Evolutionary conservation across 1,284 basidiomycete genomes (phyloP).

Genomic region (Ganoderma multipileum): DNA sequence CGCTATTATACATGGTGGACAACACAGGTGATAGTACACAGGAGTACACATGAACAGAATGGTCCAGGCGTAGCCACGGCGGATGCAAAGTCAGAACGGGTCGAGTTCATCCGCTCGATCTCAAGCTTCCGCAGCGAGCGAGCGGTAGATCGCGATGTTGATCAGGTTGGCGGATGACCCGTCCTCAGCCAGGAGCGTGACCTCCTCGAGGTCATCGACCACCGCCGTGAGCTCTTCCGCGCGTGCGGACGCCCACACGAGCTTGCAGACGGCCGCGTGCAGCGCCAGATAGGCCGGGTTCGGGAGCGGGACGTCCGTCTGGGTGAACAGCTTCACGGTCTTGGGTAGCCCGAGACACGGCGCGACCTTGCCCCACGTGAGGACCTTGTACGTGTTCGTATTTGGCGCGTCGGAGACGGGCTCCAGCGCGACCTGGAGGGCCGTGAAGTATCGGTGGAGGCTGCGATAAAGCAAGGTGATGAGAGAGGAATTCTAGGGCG

Average conservation of each 20-base stretch:
- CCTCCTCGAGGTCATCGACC: slow-evolving; percentile 27
- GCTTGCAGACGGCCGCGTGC: slow-evolving; percentile 26
- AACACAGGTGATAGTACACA: neutral
- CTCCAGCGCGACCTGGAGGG: slow-evolving; percentile 27
- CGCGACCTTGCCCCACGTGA: slow-evolving; percentile 30
- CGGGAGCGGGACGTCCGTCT: slow-evolving; percentile 17
- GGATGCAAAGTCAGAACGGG: neutral
- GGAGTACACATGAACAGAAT: neutral
- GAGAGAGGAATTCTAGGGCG: neutral
- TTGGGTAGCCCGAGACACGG: slow-evolving; percentile 29
- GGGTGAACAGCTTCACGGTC: slow-evolving; percentile 23
- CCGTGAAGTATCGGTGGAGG: slow-evolving; percentile 29
- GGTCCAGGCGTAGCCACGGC: neutral
- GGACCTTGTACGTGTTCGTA: slow-evolving; percentile 21
- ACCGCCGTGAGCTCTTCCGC: slow-evolving; percentile 29
- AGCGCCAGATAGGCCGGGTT: slow-evolving; percentile 28
- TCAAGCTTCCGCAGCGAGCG: slow-evolving; percentile 10
- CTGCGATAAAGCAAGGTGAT: slow-evolving; percentile 2
- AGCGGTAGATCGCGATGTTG: slow-evolving; percentile 30
- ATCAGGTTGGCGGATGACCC: slow-evolving; percentile 27
- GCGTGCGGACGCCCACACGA: slow-evolving; percentile 27
- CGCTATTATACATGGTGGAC: neutral
- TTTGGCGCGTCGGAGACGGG: slow-evolving; percentile 18
- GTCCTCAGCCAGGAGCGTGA: slow-evolving; percentile 27
- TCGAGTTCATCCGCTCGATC: neutral